Conservation (phyloP, 495 filamentous ascomycete genomes). For the Penicillium bialowiezense region DNA sequence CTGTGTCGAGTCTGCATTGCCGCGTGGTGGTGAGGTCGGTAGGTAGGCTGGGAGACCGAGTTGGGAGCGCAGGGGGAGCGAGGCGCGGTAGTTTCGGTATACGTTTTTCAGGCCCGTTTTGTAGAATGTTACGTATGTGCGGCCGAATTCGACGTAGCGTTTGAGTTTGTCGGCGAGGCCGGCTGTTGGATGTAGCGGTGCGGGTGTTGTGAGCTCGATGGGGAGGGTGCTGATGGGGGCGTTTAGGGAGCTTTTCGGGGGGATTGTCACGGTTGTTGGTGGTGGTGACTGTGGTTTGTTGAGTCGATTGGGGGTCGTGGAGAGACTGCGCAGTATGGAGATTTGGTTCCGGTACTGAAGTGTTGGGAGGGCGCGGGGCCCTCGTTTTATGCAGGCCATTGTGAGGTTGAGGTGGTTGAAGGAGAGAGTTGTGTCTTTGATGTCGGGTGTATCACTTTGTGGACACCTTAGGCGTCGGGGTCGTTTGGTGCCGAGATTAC, state of each 20-base stretch:
- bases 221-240: slow-evolving; percentile 40
- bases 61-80: slow-evolving; percentile 30
- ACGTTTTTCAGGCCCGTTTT: slow-evolving; percentile 76
- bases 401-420: no score
- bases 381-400: not conserved
- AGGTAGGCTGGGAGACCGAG: slow-evolving; percentile 28
- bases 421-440: no score
- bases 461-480: no score
- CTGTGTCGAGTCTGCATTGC: slow-evolving; percentile 1
- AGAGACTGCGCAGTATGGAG: not conserved
- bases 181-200: slow-evolving; percentile 16
- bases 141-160: slow-evolving; percentile 39
- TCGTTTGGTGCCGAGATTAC: no score
- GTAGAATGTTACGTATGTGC: slow-evolving; percentile 69
- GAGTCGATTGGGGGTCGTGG: not conserved
- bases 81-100: slow-evolving; percentile 49
- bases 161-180: slow-evolving; percentile 29
- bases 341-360: not conserved
- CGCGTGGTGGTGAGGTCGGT: slow-evolving; percentile 35
- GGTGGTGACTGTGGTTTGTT: not conserved
- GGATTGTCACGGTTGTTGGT: not conserved
- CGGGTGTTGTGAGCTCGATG: slow-evolving; percentile 28
- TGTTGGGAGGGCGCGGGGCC: not conserved
- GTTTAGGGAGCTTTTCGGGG: slow-evolving; percentile 21
- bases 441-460: no score